Base-by-base conservation (phyloP, 2,329 filamentous ascomycete genomes). In the Penicillium sp. region DNA sequence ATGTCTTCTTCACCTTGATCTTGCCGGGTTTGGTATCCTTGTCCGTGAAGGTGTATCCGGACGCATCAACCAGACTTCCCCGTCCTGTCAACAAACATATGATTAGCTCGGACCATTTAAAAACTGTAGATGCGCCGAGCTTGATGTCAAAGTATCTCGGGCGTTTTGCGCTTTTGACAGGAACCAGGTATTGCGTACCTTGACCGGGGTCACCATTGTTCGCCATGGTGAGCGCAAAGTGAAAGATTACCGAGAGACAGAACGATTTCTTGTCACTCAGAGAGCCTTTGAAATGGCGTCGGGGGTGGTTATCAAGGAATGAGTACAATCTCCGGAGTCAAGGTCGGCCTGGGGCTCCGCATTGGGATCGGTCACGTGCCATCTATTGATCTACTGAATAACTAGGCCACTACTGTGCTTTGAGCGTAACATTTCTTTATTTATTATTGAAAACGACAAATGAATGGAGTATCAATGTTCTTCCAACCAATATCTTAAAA, bases 41-140 rank as follows among this genome's bases (percentile, higher is more conserved):
- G 58, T 77, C 75, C 5, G 72, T 73, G 55, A 75, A 78, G 60
- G 76, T 77, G 64, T 75, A 78, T 50, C 77, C 76, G 7, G 76
- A 77, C 13, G 76, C 75, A 68, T 75, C 72, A 43, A 79, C 72
- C 49, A 79, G 66, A 57, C 70, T 76, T 50, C 70, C 72, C 5
- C 68, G 65, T 53, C 50, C 64, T 66, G 29, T 50, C 3, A 18
- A 8, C 2, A 24, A 50, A 13, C 5, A 26, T 31, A 9, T 1
- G n/a, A 20, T 64, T 56, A 64, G 61, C 43, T 43, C 11, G 26
- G 29, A 16, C 5, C 14, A 14, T 13, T 16, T 18, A 4, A 11
- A 26, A 18, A 39, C 9, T 14, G 22, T 35, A 26, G 14, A 40
- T 38, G 24, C 38, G 13, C 29, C 38, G 43, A 35, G 42, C 14